Percentiles rank a stretch among this genome's conserved stretches.
phyloP scores from a whole-genome alignment of 805 yeast species.

The Candida xyloterini region DNA sequence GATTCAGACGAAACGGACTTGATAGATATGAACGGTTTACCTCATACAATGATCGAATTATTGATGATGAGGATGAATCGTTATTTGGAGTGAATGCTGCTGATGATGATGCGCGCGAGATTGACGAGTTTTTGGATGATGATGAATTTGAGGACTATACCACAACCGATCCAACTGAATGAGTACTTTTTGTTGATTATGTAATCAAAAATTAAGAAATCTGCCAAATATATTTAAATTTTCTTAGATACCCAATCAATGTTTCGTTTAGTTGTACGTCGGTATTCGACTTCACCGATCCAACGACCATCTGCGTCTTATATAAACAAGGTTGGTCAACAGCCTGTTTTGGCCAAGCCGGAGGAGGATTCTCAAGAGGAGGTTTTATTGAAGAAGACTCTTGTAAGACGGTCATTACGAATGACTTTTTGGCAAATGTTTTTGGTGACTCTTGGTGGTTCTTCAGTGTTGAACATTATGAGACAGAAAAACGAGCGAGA shows the following conservation, averaged over 20 bases:
- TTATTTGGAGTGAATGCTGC: constrained; percentile 32
- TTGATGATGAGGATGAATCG: constrained; percentile 33
- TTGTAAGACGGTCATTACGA: constrained; percentile 29
- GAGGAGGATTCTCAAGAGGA: constrained; percentile 20
- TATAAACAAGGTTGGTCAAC: constrained; percentile 26
- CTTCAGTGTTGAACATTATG: constrained; percentile 48
- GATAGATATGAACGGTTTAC: constrained; percentile 22
- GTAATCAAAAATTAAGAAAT: background rate
- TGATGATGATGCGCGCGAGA: constrained; percentile 50
- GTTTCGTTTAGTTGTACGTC: constrained; percentile 4
- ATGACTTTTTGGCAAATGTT: constrained; percentile 34
- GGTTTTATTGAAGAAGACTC: constrained; percentile 20
- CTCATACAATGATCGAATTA: constrained; percentile 31
- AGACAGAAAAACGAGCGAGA: constrained; percentile 44
- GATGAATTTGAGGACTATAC: constrained; percentile 27
- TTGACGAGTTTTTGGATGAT: constrained; percentile 40
- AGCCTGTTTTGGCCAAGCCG: constrained; percentile 23
- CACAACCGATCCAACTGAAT: constrained; percentile 2
- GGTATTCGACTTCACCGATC: constrained; percentile 7
- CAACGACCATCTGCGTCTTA: constrained; percentile 25
- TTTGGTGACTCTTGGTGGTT: constrained; percentile 29
- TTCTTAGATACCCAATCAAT: background rate
- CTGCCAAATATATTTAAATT: background rate
- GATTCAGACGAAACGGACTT: constrained; percentile 22
- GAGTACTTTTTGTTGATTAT: no score